Evolutionary conservation across 2,329 filamentous ascomycete genomes (phyloP).

Genomic region (Penicillium sp.): DNA sequence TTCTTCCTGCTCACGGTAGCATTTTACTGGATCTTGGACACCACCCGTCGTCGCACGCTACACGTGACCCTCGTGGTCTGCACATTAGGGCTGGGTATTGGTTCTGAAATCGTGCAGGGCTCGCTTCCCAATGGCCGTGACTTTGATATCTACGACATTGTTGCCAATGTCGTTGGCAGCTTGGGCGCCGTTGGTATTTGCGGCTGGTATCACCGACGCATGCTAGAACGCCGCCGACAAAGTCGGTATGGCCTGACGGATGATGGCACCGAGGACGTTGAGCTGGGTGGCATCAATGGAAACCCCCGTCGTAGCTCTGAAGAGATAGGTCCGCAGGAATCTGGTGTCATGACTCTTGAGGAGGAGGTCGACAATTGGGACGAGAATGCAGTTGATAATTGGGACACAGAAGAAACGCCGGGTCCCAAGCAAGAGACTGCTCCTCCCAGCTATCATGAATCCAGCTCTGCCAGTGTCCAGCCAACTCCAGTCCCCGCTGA

Average conservation of each 20-base stretch:
- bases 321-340: slow-evolving; percentile 57
- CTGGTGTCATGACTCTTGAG: slow-evolving; percentile 66
- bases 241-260: slow-evolving; percentile 70
- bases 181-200: slow-evolving; percentile 69
- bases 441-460: slow-evolving; percentile 23
- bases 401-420: slow-evolving; percentile 59
- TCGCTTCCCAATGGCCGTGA: slow-evolving; percentile 70
- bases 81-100: slow-evolving; percentile 59
- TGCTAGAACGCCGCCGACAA: slow-evolving; percentile 81
- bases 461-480: slow-evolving; percentile 14
- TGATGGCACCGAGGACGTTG: slow-evolving; percentile 60
- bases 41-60: slow-evolving; percentile 76
- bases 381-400: slow-evolving; percentile 70
- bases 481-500: slow-evolving; percentile 21
- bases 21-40: slow-evolving; percentile 98
- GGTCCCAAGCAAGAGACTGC: slow-evolving; percentile 23
- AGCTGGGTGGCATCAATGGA: slow-evolving; percentile 62
- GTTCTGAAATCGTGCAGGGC: slow-evolving; percentile 58
- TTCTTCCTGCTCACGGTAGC: slow-evolving; percentile 82
- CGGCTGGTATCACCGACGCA: slow-evolving; percentile 90
- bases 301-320: slow-evolving; percentile 39
- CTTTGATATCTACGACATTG: slow-evolving; percentile 79
- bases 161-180: slow-evolving; percentile 83
- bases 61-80: slow-evolving; percentile 81
- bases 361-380: slow-evolving; percentile 93